A percentile compares a stretch with the other conserved stretches of the same genome.
These are phyloP conservation scores for Globisporangium perplexum DNA, from an alignment of 352 stramenopile genomes.

Conservation along the genomic window DNA sequence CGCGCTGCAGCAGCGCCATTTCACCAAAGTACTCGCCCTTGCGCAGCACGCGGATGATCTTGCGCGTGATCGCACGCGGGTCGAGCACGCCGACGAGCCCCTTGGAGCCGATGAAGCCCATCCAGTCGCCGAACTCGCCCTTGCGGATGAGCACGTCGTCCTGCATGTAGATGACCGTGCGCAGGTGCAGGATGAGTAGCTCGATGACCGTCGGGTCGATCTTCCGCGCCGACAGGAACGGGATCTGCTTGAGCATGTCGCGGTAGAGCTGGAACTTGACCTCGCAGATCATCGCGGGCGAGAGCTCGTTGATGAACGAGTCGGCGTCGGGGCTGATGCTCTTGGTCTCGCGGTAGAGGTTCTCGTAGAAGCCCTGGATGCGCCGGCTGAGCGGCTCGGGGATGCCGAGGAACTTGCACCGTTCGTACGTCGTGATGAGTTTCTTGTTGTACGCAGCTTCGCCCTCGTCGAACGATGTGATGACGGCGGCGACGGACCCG, in stretches of 20 bases:
- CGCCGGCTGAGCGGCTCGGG: slow-evolving; percentile 37
- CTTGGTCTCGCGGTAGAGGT: slow-evolving; percentile 63
- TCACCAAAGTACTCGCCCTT: slow-evolving; percentile 78
- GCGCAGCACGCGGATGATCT: slow-evolving; percentile 57
- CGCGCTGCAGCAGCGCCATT: slow-evolving; percentile 58
- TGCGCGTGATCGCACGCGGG: slow-evolving; percentile 29
- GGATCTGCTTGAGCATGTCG: slow-evolving; percentile 77
- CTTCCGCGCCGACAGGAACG: slow-evolving; percentile 62
- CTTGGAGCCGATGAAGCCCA: slow-evolving; percentile 77
- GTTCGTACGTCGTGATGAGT: slow-evolving; percentile 53
- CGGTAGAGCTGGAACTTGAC: slow-evolving; percentile 77
- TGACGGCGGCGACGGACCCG: slow-evolving; percentile 51
- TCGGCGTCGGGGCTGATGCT: slow-evolving; percentile 57
- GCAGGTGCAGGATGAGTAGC: slow-evolving; percentile 66
- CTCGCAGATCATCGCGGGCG: slow-evolving; percentile 60
- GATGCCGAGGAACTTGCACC: slow-evolving; percentile 62
- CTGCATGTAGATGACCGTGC: slow-evolving; percentile 77
- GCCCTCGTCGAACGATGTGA: slow-evolving; percentile 65
- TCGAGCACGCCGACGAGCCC: slow-evolving; percentile 63
- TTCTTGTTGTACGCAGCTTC: slow-evolving; percentile 70
- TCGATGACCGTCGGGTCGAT: slow-evolving; percentile 67
- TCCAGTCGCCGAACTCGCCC: slow-evolving; percentile 78
- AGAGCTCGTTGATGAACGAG: slow-evolving; percentile 74
- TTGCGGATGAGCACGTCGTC: slow-evolving; percentile 77
- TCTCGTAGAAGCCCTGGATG: slow-evolving; percentile 65